Evolutionary conservation across 2,329 filamentous ascomycete species (phyloP), one percentile per base, ranked within the genome.

Genomic region (Stagonosporopsis chrysanthemi): DNA sequence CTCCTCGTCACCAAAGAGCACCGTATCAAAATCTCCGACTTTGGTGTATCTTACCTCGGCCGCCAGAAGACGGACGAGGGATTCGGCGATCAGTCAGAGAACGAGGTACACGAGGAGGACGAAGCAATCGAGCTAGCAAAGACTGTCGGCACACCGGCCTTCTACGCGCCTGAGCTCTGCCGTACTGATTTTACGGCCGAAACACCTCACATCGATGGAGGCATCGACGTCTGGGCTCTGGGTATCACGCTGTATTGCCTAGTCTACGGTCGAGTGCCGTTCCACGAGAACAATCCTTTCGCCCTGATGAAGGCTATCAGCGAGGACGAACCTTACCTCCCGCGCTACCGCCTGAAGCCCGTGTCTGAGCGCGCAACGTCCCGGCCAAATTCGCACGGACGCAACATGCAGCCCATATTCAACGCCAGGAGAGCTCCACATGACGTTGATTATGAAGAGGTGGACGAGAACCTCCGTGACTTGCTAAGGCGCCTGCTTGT

Each of bases 41-140:
- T 99, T 79, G 95, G 95, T 29, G 95, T 99, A 1, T 99, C 95
- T 1, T 99, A 98, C 76, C 91, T 99, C 61, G 95, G 95, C 26
- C 88, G 92, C 47, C 92, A 92, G 1, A 90, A 93, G 56, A 85
- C 91, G 36, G 91, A 96, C 43, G 90, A 96, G 67, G 84, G 87
- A 35, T 89, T 74, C 47, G 89, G 92, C 56, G 77, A 88, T 79
- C 58, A 88, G 81, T 89, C 89, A 4, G 91, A 96, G 72, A 91
- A 89, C 0, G 93, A 97, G 74, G 90, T 91, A 11, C 88, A 87
- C 38, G 91, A 96, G 69, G 87, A 96, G 56, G 93, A 97, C 67
- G 92, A 97, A 73, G 93, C 96, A 61, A 87, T 96, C 58, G 95
- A 98, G 74, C 82, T 99, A n/a, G 94, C 95, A 58, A 98, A 98